These are phyloP conservation scores for Daldinia bambusicola DNA, from an alignment of 495 filamentous ascomycete species.

Conservation along the genomic window DNA sequence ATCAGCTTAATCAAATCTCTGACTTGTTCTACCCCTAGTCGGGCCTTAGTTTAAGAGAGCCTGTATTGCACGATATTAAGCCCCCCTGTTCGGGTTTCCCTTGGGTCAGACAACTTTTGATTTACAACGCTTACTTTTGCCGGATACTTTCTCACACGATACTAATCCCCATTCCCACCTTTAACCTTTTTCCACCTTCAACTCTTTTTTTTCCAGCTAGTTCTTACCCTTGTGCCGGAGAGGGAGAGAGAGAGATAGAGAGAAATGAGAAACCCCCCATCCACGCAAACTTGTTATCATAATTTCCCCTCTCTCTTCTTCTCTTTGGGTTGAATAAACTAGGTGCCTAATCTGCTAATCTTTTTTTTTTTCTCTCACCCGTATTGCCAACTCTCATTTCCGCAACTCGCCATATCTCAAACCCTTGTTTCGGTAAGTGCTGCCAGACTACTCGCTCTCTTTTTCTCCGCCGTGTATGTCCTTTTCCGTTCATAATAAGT, in stretches of 20 bases:
- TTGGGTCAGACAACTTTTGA: constrained; percentile 47
- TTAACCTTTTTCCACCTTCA: constrained; percentile 34
- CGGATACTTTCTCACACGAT: constrained; percentile 38
- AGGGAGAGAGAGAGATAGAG: neutral
- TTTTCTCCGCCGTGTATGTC: constrained; percentile 24
- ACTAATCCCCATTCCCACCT: constrained; percentile 27
- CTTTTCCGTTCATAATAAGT: constrained; percentile 30
- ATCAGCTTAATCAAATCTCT: constrained; percentile 39
- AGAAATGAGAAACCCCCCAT: neutral
- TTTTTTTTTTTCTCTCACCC: constrained; percentile 3
- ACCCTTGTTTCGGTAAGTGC: constrained; percentile 38
- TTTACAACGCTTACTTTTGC: constrained; percentile 47
- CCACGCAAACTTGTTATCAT: neutral
- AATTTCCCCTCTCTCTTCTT: neutral
- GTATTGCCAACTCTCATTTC: constrained; percentile 8
- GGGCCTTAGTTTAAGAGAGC: constrained; percentile 36
- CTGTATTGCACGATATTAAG: constrained; percentile 45
- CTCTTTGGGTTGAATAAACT: constrained; percentile 3
- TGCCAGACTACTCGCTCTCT: constrained; percentile 29
- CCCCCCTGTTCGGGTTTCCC: constrained; percentile 43
- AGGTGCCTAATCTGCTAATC: neutral
- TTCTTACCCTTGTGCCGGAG: constrained; percentile 1
- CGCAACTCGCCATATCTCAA: constrained; percentile 13
- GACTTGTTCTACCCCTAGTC: constrained; percentile 40
- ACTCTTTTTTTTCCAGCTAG: constrained; percentile 25